A percentile compares a stretch with the other conserved stretches of the same genome.
These are phyloP conservation scores for Nakazawaea siamensis DNA, from an alignment of 805 yeast species.

Conservation along the genomic window DNA sequence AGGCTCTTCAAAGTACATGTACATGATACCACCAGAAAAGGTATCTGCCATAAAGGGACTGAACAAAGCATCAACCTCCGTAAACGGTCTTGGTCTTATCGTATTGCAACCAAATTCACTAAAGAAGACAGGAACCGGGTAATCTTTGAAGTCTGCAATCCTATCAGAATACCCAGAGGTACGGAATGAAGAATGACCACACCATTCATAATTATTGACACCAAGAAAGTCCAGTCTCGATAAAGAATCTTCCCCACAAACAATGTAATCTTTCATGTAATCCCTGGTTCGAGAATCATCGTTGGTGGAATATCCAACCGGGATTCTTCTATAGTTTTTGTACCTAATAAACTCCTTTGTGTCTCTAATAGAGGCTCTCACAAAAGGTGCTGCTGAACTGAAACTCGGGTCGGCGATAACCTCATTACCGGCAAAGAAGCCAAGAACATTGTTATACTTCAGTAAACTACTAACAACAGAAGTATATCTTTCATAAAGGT, in stretches of 20 bases:
- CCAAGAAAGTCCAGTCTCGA: constrained; percentile 69
- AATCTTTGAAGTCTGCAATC: constrained; percentile 51
- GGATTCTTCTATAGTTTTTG: constrained; percentile 28
- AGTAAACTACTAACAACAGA: constrained; percentile 32
- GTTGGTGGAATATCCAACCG: constrained; percentile 39
- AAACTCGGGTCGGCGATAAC: constrained; percentile 28
- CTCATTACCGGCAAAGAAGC: constrained; percentile 34
- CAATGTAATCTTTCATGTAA: constrained; percentile 35
- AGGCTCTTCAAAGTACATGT: constrained; percentile 39
- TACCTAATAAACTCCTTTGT: constrained; percentile 29
- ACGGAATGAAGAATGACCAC: constrained; percentile 79
- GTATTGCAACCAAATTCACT: constrained; percentile 78
- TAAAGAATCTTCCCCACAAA: constrained; percentile 33
- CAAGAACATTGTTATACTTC: constrained; percentile 28
- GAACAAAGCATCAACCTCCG: constrained; percentile 63
- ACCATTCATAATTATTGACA: constrained; percentile 76
- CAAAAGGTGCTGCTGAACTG: constrained; percentile 37
- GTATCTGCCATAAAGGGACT: constrained; percentile 63
- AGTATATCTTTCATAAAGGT: constrained; percentile 31
- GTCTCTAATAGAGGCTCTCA: constrained; percentile 40
- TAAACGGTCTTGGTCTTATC: constrained; percentile 54
- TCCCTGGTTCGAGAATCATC: constrained; percentile 34
- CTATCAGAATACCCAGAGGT: constrained; percentile 68
- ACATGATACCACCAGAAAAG: constrained; percentile 57
- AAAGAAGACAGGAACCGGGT: constrained; percentile 65